Evolutionary conservation across 2,329 filamentous ascomycete species (phyloP).

Genomic region (Fusarium pseudonygamai): DNA sequence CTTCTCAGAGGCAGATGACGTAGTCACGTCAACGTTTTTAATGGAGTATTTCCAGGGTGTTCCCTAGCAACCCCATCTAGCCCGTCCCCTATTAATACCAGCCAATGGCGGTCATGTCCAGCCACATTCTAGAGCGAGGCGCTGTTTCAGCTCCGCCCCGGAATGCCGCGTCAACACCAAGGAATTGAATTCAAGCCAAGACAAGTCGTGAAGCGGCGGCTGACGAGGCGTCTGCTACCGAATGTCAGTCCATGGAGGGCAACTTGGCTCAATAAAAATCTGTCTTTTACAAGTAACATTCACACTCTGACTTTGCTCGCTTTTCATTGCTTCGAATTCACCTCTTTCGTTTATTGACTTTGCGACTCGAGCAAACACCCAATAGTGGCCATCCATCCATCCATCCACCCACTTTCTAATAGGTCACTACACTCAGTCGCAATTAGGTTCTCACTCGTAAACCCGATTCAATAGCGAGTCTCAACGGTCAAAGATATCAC

Average conservation of each 20-base stretch:
- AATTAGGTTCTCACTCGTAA: background rate
- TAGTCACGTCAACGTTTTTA: slow-evolving; percentile 8
- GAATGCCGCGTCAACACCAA: slow-evolving; percentile 44
- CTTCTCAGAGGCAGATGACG: slow-evolving; percentile 24
- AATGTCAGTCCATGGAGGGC: background rate
- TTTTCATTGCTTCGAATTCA: background rate
- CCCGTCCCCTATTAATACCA: slow-evolving; percentile 38
- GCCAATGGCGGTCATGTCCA: slow-evolving; percentile 31
- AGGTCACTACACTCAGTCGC: background rate
- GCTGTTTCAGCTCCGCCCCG: slow-evolving; percentile 44
- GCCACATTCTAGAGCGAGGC: slow-evolving; percentile 40
- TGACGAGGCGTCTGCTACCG: slow-evolving; percentile 35
- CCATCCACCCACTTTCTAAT: background rate
- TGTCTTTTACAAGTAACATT: background rate
- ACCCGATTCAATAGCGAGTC: background rate
- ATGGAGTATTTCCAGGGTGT: slow-evolving; percentile 31
- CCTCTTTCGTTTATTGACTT: slow-evolving; percentile 14
- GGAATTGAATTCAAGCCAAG: slow-evolving; percentile 35
- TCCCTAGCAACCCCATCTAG: slow-evolving; percentile 1
- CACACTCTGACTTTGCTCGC: background rate
- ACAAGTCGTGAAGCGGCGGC: slow-evolving; percentile 23
- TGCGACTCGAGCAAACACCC: slow-evolving; percentile 3
- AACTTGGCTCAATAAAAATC: background rate
- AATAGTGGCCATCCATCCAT: background rate
- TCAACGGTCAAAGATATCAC: background rate